phyloP scores from a whole-genome alignment of 352 stramenopile genomes.

The Plasmopara halstedii region DNA sequence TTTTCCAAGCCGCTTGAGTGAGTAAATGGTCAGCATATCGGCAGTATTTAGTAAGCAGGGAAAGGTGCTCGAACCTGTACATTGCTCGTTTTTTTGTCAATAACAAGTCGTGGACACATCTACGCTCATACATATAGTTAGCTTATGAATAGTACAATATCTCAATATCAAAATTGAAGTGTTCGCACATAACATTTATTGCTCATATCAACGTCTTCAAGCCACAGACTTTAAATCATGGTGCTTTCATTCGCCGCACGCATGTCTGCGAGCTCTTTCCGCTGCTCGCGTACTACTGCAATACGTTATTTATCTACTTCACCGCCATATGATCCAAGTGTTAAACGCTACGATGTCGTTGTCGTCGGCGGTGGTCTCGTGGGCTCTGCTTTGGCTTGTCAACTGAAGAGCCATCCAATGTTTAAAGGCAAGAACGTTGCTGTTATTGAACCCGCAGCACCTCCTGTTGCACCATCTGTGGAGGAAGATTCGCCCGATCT shows the following conservation, averaged over 20 bases:
- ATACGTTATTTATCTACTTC: conserved; percentile 15
- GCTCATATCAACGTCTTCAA: conserved; percentile 8
- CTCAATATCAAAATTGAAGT: too few species aligned
- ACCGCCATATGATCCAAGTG: conserved; percentile 21
- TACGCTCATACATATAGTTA: too few species aligned
- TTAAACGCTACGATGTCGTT: conserved; percentile 68
- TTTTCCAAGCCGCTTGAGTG: conserved; percentile 8
- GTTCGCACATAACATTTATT: too few species aligned
- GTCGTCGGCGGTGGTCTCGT: conserved; percentile 82
- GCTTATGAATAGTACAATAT: too few species aligned
- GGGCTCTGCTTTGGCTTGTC: conserved; percentile 69
- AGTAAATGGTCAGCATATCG: conserved; percentile 16
- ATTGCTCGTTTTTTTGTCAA: conserved; percentile 15
- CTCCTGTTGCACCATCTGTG: conserved; percentile 29
- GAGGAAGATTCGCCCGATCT: conserved; percentile 72
- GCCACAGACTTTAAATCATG: conserved; percentile 25
- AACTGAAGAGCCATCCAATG: conserved; percentile 67
- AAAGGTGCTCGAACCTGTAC: conserved; percentile 8
- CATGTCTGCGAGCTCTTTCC: conserved; percentile 17
- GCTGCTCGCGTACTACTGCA: conserved; percentile 5
- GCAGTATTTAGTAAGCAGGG: conserved; percentile 34
- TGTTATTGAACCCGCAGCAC: conserved; percentile 55
- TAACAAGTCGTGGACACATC: too few species aligned
- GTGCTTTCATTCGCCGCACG: conserved; percentile 20
- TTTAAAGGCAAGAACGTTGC: conserved; percentile 77